These are phyloP conservation scores for Moesziomyces globuligerus DNA, from an alignment of 1,284 basidiomycete genomes.

Conservation along the genomic window DNA sequence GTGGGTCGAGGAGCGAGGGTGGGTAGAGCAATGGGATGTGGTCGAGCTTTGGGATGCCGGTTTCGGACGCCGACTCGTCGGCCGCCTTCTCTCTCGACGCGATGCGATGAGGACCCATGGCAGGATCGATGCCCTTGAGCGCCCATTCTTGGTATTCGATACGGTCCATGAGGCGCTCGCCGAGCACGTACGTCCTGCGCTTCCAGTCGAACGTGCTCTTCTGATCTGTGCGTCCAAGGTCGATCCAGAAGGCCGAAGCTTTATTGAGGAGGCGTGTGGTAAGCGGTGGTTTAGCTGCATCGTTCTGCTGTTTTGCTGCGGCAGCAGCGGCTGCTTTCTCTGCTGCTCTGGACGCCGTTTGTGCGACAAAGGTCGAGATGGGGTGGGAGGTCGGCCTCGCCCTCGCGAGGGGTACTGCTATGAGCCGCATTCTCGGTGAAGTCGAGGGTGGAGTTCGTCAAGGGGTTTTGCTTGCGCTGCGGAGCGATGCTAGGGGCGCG, in stretches of 20 bases:
- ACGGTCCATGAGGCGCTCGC: conserved; percentile 65
- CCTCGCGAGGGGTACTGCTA: conserved; percentile 58
- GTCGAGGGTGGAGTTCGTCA: background rate
- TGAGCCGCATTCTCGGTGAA: conserved; percentile 48
- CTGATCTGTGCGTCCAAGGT: conserved; percentile 55
- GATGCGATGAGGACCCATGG: conserved; percentile 49
- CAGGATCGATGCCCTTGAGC: conserved; percentile 63
- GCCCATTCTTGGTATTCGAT: conserved; percentile 67
- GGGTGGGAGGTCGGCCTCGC: conserved; percentile 47
- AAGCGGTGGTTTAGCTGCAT: conserved; percentile 32
- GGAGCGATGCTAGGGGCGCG: too few relatives aligned
- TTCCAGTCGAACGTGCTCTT: conserved; percentile 61
- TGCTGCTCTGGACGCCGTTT: conserved; percentile 41
- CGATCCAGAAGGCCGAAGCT: conserved; percentile 61
- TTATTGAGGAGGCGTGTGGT: conserved; percentile 48
- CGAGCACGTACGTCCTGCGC: conserved; percentile 50
- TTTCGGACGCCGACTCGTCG: background rate
- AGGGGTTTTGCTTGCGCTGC: too few relatives aligned
- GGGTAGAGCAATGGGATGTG: conserved; percentile 61
- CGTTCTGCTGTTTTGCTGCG: conserved; percentile 21
- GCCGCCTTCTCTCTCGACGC: conserved; percentile 7
- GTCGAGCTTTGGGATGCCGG: conserved; percentile 26
- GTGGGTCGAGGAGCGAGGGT: conserved; percentile 33
- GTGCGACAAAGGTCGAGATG: conserved; percentile 59
- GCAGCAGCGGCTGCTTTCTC: conserved; percentile 35